Evolutionary conservation across 1,139 yeast genomes (phyloP).

Genomic region (Schwanniomyces etchellsii): DNA sequence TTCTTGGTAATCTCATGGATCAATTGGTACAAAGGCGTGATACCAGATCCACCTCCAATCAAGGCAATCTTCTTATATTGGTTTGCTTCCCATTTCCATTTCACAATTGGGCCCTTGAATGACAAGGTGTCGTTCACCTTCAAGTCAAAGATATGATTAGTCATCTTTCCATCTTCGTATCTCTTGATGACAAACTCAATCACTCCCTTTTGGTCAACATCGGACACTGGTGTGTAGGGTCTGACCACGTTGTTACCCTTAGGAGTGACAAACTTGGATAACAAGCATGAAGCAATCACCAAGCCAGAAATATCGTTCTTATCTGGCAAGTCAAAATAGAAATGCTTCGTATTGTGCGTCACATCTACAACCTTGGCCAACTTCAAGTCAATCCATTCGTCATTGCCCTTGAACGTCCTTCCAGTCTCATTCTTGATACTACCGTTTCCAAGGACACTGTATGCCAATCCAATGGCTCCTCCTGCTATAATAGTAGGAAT

Average conservation of each 20-base stretch:
- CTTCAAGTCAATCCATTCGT: constrained; percentile 79
- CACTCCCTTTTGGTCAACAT: constrained; percentile 62
- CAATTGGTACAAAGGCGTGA: constrained; percentile 91
- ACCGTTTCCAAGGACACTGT: constrained; percentile 28
- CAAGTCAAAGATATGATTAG: constrained; percentile 65
- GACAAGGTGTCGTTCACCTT: constrained; percentile 77
- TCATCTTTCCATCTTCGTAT: constrained; percentile 82
- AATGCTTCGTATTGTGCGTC: constrained; percentile 60
- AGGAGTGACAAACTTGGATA: constrained; percentile 76
- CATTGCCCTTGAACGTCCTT: constrained; percentile 62
- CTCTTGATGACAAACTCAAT: constrained; percentile 80
- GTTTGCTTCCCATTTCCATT: constrained; percentile 90
- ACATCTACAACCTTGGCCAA: constrained; percentile 51
- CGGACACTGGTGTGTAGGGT: constrained; percentile 93
- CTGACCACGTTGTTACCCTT: constrained; percentile 89
- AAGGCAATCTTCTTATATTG: constrained; percentile 71
- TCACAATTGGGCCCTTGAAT: constrained; percentile 90
- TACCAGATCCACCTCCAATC: constrained; percentile 96
- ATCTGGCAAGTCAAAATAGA: constrained; percentile 67
- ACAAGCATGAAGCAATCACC: constrained; percentile 69
- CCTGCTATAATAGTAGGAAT: constrained; percentile 42
- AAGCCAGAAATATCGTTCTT: constrained; percentile 73
- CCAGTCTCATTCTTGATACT: constrained; percentile 42
- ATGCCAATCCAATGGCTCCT: constrained; percentile 49
- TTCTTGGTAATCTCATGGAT: constrained; percentile 71